Evolutionary conservation across 2,329 filamentous ascomycete genomes (phyloP).

Genomic region (Podosphaera leucotricha): DNA sequence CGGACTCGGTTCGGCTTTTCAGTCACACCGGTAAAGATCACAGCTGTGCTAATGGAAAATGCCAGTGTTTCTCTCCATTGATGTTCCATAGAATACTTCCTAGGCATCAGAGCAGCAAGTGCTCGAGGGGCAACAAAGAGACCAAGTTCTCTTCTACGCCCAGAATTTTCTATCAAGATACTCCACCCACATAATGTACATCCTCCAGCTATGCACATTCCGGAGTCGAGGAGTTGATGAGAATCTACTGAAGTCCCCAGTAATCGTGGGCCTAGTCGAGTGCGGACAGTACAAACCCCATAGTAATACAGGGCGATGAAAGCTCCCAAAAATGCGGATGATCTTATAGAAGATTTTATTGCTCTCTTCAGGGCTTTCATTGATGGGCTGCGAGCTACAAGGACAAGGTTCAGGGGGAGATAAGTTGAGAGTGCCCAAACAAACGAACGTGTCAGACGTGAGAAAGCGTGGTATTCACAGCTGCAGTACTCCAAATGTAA

Average conservation of each 20-base stretch:
- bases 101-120: slow-evolving; percentile 47
- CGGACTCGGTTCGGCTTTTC: slow-evolving; percentile 40
- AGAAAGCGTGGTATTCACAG: slow-evolving; percentile 51
- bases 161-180: slow-evolving; percentile 44
- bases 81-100: slow-evolving; percentile 37
- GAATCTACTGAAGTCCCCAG: slow-evolving; percentile 27
- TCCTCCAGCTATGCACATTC: slow-evolving; percentile 46
- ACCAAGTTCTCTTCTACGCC: slow-evolving; percentile 48
- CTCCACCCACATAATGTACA: slow-evolving; percentile 65
- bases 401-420: slow-evolving; percentile 46
- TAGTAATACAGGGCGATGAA: slow-evolving; percentile 73
- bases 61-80: slow-evolving; percentile 42
- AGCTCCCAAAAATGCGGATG: slow-evolving; percentile 52
- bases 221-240: slow-evolving; percentile 31
- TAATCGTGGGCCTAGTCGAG: slow-evolving; percentile 45
- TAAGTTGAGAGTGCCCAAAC: slow-evolving; percentile 55
- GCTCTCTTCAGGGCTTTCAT: slow-evolving; percentile 23
- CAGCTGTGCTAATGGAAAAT: slow-evolving; percentile 43
- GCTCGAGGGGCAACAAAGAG: slow-evolving; percentile 65
- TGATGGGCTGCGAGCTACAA: slow-evolving; percentile 28
- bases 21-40: slow-evolving; percentile 42
- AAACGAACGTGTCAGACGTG: slow-evolving; percentile 45
- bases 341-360: slow-evolving; percentile 36
- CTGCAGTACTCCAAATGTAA: slow-evolving; percentile 58
- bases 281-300: slow-evolving; percentile 55